These are phyloP conservation scores for Aotearoamyces nothofagi DNA, from an alignment of 2,329 filamentous ascomycete genomes.

Conservation along the genomic window DNA sequence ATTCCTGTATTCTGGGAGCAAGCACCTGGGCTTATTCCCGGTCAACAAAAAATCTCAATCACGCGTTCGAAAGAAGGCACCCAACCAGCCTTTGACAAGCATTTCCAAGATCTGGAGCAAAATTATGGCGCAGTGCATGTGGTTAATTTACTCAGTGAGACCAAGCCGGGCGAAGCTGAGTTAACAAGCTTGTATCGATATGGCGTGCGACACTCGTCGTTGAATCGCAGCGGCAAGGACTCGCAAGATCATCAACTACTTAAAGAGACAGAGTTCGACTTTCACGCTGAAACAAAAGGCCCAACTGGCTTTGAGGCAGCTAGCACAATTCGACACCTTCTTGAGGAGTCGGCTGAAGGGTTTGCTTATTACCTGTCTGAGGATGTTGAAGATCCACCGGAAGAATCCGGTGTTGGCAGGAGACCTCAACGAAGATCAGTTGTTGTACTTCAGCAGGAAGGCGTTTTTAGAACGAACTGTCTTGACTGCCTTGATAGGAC, in stretches of 20 bases:
- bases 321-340: slow-evolving; percentile 64
- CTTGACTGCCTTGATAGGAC: slow-evolving; percentile 92
- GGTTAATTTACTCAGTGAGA: slow-evolving; percentile 83
- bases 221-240: slow-evolving; percentile 42
- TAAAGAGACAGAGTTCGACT: slow-evolving; percentile 80
- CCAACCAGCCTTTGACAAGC: slow-evolving; percentile 88
- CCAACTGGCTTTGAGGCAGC: slow-evolving; percentile 82
- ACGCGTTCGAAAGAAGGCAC: slow-evolving; percentile 82
- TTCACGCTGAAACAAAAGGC: slow-evolving; percentile 84
- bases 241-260: slow-evolving; percentile 59
- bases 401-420: slow-evolving; percentile 23
- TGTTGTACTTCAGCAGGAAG: slow-evolving; percentile 77
- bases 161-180: slow-evolving; percentile 75
- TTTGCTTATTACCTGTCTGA: slow-evolving; percentile 90
- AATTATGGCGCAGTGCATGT: slow-evolving; percentile 85
- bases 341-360: slow-evolving; percentile 64
- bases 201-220: slow-evolving; percentile 58
- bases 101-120: slow-evolving; percentile 76
- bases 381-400: slow-evolving; percentile 31
- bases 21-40: slow-evolving; percentile 69
- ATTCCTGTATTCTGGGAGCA: slow-evolving; percentile 98
- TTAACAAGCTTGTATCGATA: slow-evolving; percentile 66
- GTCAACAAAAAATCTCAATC: slow-evolving; percentile 86
- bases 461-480: slow-evolving; percentile 93
- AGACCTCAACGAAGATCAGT: slow-evolving; percentile 29